phyloP scores from a whole-genome alignment of 176 grass and related monocot genomes.

The Eragrostis nindensis region DNA sequence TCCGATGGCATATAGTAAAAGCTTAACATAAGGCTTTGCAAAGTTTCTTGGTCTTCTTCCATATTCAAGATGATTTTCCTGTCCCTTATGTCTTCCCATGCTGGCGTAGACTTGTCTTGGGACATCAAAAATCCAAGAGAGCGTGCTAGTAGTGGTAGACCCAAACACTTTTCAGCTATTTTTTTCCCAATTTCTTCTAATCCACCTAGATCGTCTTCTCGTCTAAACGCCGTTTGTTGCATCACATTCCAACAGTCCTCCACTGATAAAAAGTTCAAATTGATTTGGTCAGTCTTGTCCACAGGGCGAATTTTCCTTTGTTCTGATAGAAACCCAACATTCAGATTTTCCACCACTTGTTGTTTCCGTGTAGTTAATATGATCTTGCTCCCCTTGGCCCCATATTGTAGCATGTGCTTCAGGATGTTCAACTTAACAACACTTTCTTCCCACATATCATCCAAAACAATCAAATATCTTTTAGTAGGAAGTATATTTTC shows the following conservation, averaged over 20 bases:
- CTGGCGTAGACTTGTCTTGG: background rate
- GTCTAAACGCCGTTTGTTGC: background rate
- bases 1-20: conserved; percentile 40
- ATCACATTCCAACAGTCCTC: conserved; percentile 53
- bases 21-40: conserved; percentile 47
- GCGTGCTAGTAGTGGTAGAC: conserved; percentile 46
- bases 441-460: conserved; percentile 52
- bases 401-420: conserved; percentile 37
- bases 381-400: conserved; percentile 49
- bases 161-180: conserved; percentile 39
- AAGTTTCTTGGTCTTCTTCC: conserved; percentile 22
- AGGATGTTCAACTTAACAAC: conserved; percentile 34
- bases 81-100: conserved; percentile 46
- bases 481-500: background rate
- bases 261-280: conserved; percentile 34
- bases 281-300: background rate
- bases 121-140: conserved; percentile 49
- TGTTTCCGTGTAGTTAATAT: conserved; percentile 50
- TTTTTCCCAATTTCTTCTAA: conserved; percentile 34
- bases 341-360: conserved; percentile 19
- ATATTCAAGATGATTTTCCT: conserved; percentile 1
- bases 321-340: conserved; percentile 1
- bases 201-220: background rate
- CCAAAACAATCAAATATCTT: conserved; percentile 53
- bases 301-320: background rate